Base-by-base conservation (phyloP, 2,329 filamentous ascomycete genomes). In the Lasiodiplodia citricola region DNA sequence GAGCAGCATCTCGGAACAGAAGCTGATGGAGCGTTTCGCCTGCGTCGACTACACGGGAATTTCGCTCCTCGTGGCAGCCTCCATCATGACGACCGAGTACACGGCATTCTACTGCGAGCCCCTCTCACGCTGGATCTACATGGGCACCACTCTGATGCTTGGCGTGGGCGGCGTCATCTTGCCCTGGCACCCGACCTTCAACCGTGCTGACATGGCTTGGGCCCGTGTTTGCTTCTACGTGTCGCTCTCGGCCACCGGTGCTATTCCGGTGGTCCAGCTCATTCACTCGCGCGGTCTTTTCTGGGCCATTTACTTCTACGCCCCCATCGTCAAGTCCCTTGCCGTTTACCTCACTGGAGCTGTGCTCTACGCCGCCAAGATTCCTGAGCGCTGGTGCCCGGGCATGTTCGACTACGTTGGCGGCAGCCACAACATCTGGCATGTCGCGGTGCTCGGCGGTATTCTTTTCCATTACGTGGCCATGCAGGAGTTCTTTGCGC, bases 21-120 rank as follows among this genome's bases (percentile, higher is more conserved):
- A 90, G 23, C 88, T 97, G 52, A 91, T 99, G 82, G 96, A 97
- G 78, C 91, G 94, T 70, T 98, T 99, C 76, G 96, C 96, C 21
- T 99, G 96, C 79, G 94, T 99, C 69, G 96, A 99, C 80, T 99
- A 99, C 82, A 98, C 96, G 0, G 96, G 96, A 67, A 99, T 99
- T 73, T 97, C 94, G 1, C 85, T 99, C 63, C 87, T 99, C 31
- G 96, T 99, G 65, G 93, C 96, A 2, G 94, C 96, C 11, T 97
- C 93, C 68, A 99, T 99, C 82, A 93, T 98, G 87, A 97, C 96
- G 2, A 97, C 94, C 44, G 96, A 99, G 79, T 99, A 98, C 83
- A 97, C 96, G 0, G 96, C 95, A 28, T 99, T 99, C 81, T 99
- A 99, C 84, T 97, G 96, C 83, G 96, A 99, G 76, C 94, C 96